Evolutionary conservation across 2,329 filamentous ascomycete genomes (phyloP), one percentile per base, ranked within the genome.

Genomic region (Fonsecaea multimorphosa): DNA sequence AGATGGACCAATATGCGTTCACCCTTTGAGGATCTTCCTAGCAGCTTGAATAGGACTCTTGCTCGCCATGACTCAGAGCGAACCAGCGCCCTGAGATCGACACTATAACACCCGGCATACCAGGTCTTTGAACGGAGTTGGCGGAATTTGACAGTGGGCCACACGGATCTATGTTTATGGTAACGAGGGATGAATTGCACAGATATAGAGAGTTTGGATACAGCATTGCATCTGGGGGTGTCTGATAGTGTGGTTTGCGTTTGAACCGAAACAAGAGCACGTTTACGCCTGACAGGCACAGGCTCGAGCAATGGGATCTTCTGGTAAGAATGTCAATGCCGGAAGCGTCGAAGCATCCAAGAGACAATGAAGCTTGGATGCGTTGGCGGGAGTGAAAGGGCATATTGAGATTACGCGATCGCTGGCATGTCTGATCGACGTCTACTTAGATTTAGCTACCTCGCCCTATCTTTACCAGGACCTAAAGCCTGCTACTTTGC

Each of bases 81-180:
- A 24, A 80, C 76, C 24, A 81, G 79, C 67, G 78, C 78, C 19
- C 64, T 81, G 65, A 75, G 78, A 65, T 77, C 78, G 32, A 80
- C 78, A 7, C 61, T 70, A 16, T 70, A 57, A 46, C 22, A 22
- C 19, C 19, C 19, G 60, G 64, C 36, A 38, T 55, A 58, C 31
- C 32, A 36, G 31, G 12, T 53, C 14, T 40, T 40, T 60, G 34
- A 19, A 24, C 12, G 66, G 65, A 63, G 65, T 66, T 64, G 29
- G 53, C 24, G 58, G 56, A 34, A 58, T 64, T 51, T 49, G 46
- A 61, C 51, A 58, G 9, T 12, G 29, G 19, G 38, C 58, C 52
- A 44, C 36, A 29, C 44, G 56, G 24, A 53, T 31, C 59, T 64
- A 62, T 51, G 29, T 56, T 61, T 44, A 60, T 19, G 56, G 57